These are phyloP conservation scores for Austroboletus festivus DNA, from an alignment of 768 basidiomycete genomes.

Conservation along the genomic window DNA sequence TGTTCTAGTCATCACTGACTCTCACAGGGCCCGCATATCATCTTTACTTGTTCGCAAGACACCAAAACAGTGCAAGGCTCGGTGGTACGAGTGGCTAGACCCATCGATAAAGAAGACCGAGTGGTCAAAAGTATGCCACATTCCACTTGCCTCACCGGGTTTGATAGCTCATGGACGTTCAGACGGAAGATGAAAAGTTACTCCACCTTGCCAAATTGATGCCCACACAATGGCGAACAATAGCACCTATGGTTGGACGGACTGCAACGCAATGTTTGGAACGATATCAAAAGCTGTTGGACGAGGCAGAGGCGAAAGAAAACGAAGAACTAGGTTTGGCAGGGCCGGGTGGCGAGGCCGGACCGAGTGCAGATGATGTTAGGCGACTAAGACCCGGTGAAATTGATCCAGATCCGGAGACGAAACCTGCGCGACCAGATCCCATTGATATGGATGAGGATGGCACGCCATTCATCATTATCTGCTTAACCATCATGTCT, in stretches of 20 bases:
- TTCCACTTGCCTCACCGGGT: neutral
- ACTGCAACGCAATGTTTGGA: constrained; percentile 98
- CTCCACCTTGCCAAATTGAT: constrained; percentile 97
- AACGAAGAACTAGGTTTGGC: constrained; percentile 90
- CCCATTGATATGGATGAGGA: constrained; percentile 99
- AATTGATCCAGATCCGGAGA: constrained; percentile 98
- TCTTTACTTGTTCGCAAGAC: constrained; percentile 97
- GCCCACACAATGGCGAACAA: constrained; percentile 99
- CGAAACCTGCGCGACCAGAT: constrained; percentile 95
- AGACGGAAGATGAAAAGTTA: constrained; percentile 98
- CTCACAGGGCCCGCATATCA: constrained; percentile 88
- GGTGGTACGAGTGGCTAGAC: constrained; percentile 99
- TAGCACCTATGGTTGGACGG: constrained; percentile 96
- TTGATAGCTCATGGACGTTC: neutral
- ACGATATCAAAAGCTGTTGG: constrained; percentile 95
- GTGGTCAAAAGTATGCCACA: constrained; percentile 83
- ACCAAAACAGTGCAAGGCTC: constrained; percentile 98
- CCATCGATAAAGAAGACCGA: constrained; percentile 99
- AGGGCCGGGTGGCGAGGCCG: constrained; percentile 74
- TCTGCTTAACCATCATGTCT: neutral
- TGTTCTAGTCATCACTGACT: neutral
- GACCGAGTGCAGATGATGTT: constrained; percentile 91
- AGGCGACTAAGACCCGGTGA: constrained; percentile 89
- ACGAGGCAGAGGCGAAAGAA: constrained; percentile 96
- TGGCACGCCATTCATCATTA: constrained; percentile 45